Base-by-base conservation (phyloP, 768 basidiomycete genomes). In the Hypholoma sublateritium region DNA sequence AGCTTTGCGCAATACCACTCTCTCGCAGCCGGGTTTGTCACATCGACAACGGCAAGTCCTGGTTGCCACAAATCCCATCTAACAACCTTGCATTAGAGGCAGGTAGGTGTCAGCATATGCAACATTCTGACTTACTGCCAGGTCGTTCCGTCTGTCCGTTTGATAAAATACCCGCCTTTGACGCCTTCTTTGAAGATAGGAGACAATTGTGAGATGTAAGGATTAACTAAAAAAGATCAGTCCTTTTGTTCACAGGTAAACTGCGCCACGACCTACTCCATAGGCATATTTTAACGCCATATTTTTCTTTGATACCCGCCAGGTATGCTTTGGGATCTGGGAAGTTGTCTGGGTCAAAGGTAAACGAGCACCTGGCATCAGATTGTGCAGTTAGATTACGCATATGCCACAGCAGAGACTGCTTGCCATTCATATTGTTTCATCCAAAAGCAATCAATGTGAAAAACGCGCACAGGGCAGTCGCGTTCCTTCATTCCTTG, bases 371-470 rank as follows among this genome's bases (percentile, higher is more conserved):
- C 83, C 84, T 85, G 46, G 17, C 42, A 58, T 68, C 64, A 58
- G 67, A 66, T n/a, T 62, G 59, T 60, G 67, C 67, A 45, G 58
- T 39, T 16, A 41, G 16, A 48, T 53, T 59, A 37, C 37, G 2
- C 21, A 37, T 25, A 22, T 9, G n/a, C 17, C 13, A 46, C 16
- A 35, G n/a, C n/a, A n/a, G n/a, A n/a, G 41, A 6, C 3, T 62
- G 61, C 71, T 47, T 52, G 80, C 85, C 85, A 87, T 69, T 86
- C 83, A 63, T 86, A 85, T 67, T 83, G 81, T 62, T 84, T 85
- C 84, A 85, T 86, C 84, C 85, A 87, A 68, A 88, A 91, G 65
- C 87, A 90, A 65, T 90, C 88, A 39, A 90, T 66, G 62, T 91
- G 88, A 73, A 90, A 87, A 2, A 89, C 87, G 19, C 86, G 79